Evolutionary conservation across 2,329 filamentous ascomycete genomes (phyloP).

Genomic region (Aspergillus persii): DNA sequence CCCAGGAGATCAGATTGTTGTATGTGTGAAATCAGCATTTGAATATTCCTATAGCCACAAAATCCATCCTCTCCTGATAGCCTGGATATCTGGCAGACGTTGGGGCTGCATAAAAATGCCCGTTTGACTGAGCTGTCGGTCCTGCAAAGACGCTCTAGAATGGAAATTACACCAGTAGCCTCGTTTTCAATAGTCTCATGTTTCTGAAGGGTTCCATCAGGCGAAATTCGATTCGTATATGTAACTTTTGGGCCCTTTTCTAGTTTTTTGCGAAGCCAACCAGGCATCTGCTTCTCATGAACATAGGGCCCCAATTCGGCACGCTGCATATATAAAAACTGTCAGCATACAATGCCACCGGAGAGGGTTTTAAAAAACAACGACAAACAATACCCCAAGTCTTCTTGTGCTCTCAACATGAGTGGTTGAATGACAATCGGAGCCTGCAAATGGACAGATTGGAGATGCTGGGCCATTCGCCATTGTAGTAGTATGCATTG

Average conservation of each 20-base stretch:
- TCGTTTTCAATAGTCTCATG: slow-evolving; percentile 49
- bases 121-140: slow-evolving; percentile 63
- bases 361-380: not conserved
- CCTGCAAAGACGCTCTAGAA: slow-evolving; percentile 62
- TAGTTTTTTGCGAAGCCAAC: slow-evolving; percentile 63
- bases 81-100: slow-evolving; percentile 77
- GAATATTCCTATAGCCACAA: slow-evolving; percentile 93
- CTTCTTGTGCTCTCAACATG: slow-evolving; percentile 21
- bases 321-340: slow-evolving; percentile 37
- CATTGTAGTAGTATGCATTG: slow-evolving; percentile 19
- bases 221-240: slow-evolving; percentile 50
- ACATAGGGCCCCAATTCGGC: slow-evolving; percentile 69
- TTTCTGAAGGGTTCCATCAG: slow-evolving; percentile 44
- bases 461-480: slow-evolving; percentile 35
- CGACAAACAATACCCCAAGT: slow-evolving; percentile 27
- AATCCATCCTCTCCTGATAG: slow-evolving; percentile 82
- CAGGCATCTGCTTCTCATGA: slow-evolving; percentile 71
- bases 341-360: not conserved
- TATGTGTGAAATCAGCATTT: slow-evolving; percentile 83
- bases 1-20: slow-evolving; percentile 58
- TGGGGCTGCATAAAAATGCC: slow-evolving; percentile 76
- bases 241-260: slow-evolving; percentile 57
- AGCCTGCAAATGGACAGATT: slow-evolving; percentile 45
- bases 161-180: slow-evolving; percentile 56
- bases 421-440: not conserved